These are phyloP conservation scores for Tremella yokohamensis DNA, from an alignment of 768 basidiomycete genomes.

Conservation along the genomic window DNA sequence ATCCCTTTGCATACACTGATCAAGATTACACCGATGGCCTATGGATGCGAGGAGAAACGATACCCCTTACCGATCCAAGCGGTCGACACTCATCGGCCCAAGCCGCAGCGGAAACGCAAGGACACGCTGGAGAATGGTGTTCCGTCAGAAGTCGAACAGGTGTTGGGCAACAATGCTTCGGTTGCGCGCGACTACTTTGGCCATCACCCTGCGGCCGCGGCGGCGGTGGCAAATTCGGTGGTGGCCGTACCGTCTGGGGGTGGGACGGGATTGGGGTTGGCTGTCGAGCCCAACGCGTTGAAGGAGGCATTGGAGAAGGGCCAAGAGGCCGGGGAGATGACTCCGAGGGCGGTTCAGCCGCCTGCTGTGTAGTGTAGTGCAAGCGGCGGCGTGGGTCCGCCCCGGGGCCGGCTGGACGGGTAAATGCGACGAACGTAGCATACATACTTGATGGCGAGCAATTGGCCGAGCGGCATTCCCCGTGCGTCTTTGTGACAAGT, in stretches of 20 bases:
- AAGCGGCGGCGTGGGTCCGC: too few species aligned
- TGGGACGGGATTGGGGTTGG: constrained; percentile 1
- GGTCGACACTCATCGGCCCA: constrained; percentile 84
- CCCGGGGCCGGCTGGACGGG: too few species aligned
- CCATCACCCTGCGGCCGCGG: constrained; percentile 17
- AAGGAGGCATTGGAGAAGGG: constrained; percentile 18
- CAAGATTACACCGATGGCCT: constrained; percentile 95
- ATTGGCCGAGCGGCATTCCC: too few species aligned
- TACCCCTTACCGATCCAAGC: constrained; percentile 87
- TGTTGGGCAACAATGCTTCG: not conserved
- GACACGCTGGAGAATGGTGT: constrained; percentile 3
- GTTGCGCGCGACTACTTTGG: constrained; percentile 39
- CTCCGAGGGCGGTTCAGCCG: constrained; percentile 20
- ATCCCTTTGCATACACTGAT: constrained; percentile 81
- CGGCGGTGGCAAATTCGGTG: constrained; percentile 11
- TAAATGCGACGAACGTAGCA: too few species aligned
- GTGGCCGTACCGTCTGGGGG: not conserved
- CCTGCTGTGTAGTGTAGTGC: too few species aligned
- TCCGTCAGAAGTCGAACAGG: not conserved
- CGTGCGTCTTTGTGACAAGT: too few species aligned
- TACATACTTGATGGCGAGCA: too few species aligned
- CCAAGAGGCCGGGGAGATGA: constrained; percentile 26
- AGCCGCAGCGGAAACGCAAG: constrained; percentile 19
- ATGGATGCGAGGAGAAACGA: constrained; percentile 96
- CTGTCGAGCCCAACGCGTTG: constrained; percentile 7